Evolutionary conservation across 2,329 filamentous ascomycete genomes (phyloP).

Genomic region (Ceratocystis colombiana): DNA sequence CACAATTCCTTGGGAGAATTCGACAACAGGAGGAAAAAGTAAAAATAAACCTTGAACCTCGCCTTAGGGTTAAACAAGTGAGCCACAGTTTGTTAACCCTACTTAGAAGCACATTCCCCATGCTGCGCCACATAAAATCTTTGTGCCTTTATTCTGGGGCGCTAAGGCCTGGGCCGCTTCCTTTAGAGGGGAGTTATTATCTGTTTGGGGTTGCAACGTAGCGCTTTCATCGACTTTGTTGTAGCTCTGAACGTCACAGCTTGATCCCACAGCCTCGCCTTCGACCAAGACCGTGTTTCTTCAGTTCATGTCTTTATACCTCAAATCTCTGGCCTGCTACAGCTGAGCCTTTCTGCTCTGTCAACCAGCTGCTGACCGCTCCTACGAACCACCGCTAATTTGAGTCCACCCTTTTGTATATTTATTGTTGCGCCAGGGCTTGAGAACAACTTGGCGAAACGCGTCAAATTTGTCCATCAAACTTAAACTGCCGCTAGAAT

Average conservation of each 20-base stretch:
- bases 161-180: no score
- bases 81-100: not conserved
- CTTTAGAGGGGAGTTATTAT: not conserved
- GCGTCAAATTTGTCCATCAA: not conserved
- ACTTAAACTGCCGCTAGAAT: constrained; percentile 44
- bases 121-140: not conserved
- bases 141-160: not conserved
- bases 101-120: not conserved
- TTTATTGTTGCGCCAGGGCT: not conserved
- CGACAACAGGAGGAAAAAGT: no score
- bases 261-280: not conserved
- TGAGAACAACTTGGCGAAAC: constrained; percentile 1
- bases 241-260: constrained; percentile 9
- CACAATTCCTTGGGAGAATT: no score
- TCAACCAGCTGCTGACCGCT: constrained; percentile 25
- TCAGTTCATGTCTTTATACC: not conserved
- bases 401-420: not conserved
- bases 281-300: not conserved
- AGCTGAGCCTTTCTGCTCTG: constrained; percentile 27
- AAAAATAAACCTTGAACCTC: not conserved
- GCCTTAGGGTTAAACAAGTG: not conserved
- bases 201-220: not conserved
- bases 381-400: not conserved
- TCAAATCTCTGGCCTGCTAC: not conserved
- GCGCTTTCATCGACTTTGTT: not conserved